These are phyloP conservation scores for Mortierella sp. DNA, from an alignment of 371 early-diverging fungal species.

Conservation along the genomic window DNA sequence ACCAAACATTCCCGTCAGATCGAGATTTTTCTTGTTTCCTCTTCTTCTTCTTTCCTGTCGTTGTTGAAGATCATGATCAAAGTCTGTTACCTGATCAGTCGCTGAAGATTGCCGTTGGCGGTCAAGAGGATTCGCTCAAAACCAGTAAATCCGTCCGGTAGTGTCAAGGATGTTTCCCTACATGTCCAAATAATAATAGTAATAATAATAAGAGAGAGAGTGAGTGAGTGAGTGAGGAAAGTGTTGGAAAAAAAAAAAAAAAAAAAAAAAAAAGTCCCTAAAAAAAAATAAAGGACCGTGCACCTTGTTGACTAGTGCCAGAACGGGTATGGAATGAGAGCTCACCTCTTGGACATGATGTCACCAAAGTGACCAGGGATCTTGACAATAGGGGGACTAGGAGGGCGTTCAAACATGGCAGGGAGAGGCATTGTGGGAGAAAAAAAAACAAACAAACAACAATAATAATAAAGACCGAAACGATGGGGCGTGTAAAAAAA, in stretches of 20 bases:
- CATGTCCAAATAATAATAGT: too few relatives aligned
- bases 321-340: neutral
- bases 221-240: too few relatives aligned
- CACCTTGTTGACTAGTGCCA: neutral
- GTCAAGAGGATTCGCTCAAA: conserved; percentile 68
- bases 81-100: conserved; percentile 58
- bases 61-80: neutral
- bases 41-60: too few relatives aligned
- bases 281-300: too few relatives aligned
- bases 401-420: conserved; percentile 31
- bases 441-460: neutral
- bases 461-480: neutral
- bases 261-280: too few relatives aligned
- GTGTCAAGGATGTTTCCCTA: conserved; percentile 60
- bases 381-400: conserved; percentile 42
- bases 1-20: neutral
- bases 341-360: conserved; percentile 61
- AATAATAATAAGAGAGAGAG: too few relatives aligned
- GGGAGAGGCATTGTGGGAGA: conserved; percentile 32
- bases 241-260: too few relatives aligned
- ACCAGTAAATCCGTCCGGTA: conserved; percentile 63
- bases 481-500: neutral
- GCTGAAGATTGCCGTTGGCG: conserved; percentile 72
- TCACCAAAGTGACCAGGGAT: conserved; percentile 65
- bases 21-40: neutral